Percentiles rank a stretch among this genome's conserved stretches.
These are phyloP conservation scores for Diutina mesorugosa DNA, from an alignment of 1,139 yeast species.

Conservation along the genomic window DNA sequence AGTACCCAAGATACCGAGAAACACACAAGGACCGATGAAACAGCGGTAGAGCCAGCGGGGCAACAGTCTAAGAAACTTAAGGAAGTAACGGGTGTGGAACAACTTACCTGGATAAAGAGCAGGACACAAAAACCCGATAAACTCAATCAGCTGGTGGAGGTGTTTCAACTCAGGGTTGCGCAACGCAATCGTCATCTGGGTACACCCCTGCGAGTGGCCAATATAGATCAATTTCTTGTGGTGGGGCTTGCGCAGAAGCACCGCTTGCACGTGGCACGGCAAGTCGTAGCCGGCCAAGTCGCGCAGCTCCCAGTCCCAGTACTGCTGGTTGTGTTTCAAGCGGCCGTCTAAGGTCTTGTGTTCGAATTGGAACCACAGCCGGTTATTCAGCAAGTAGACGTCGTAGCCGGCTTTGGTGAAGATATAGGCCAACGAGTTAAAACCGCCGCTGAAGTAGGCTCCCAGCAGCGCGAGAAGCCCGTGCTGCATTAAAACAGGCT, in stretches of 20 bases:
- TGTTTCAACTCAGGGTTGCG: constrained; percentile 19
- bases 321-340: constrained; percentile 34
- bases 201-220: constrained; percentile 91
- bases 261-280: constrained; percentile 56
- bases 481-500: constrained; percentile 68
- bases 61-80: constrained; percentile 32
- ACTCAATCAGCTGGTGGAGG: constrained; percentile 38
- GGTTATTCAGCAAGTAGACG: constrained; percentile 88
- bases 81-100: constrained; percentile 42
- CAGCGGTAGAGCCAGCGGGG: constrained; percentile 16
- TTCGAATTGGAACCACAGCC: constrained; percentile 70
- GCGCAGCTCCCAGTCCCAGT: constrained; percentile 79
- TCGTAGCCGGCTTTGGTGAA: constrained; percentile 59
- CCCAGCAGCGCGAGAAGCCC: constrained; percentile 85
- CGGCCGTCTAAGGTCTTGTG: constrained; percentile 31
- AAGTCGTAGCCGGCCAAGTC: constrained; percentile 73
- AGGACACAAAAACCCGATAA: constrained; percentile 74
- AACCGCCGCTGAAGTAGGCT: constrained; percentile 69
- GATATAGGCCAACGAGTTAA: constrained; percentile 58
- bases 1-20: constrained; percentile 45
- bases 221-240: constrained; percentile 44
- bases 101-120: constrained; percentile 80
- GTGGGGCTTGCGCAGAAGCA: constrained; percentile 29
- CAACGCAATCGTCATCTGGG: constrained; percentile 61
- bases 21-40: constrained; percentile 50